Evolutionary conservation across 2,329 filamentous ascomycete species (phyloP).

Genomic region (Microdochium paspali): DNA sequence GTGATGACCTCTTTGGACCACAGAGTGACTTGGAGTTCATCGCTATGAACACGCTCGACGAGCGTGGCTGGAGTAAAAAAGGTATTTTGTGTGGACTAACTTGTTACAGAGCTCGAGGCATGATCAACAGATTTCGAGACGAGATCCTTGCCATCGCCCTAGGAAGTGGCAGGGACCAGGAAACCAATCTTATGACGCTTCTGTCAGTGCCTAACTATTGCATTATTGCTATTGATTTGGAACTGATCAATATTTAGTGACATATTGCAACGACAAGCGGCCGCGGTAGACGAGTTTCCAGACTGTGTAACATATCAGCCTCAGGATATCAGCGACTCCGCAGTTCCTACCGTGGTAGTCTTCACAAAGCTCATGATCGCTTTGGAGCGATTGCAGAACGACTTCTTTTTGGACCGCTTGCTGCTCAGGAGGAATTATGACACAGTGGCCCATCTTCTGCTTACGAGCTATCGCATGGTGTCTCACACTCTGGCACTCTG

Average conservation of each 20-base stretch:
- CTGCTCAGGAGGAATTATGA: conserved; percentile 32
- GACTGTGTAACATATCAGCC: conserved; percentile 27
- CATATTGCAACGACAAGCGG: conserved; percentile 23
- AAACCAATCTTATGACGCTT: conserved; percentile 25
- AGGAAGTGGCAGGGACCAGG: conserved; percentile 17
- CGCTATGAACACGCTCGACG: background rate
- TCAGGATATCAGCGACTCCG: conserved; percentile 24
- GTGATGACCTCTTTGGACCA: conserved; percentile 20
- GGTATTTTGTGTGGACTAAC: conserved; percentile 18
- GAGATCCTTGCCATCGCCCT: conserved; percentile 50
- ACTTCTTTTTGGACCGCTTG: conserved; percentile 49
- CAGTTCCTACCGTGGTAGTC: conserved; percentile 17
- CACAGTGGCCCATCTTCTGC: conserved; percentile 28
- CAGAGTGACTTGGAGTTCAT: background rate
- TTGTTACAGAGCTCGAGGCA: conserved; percentile 13
- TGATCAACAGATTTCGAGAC: conserved; percentile 41
- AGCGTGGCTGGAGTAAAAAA: conserved; percentile 24
- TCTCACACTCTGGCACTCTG: conserved; percentile 34
- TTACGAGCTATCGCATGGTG: conserved; percentile 37
- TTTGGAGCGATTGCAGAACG: conserved; percentile 43
- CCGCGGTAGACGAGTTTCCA: conserved; percentile 23
- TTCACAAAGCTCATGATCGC: conserved; percentile 36
- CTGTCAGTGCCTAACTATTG: conserved; percentile 13
- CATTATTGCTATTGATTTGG: too few species aligned
- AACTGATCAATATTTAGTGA: conserved; percentile 12